phyloP scores from a whole-genome alignment of 345 rosid species.

The Erysimum cheiranthoides region DNA sequence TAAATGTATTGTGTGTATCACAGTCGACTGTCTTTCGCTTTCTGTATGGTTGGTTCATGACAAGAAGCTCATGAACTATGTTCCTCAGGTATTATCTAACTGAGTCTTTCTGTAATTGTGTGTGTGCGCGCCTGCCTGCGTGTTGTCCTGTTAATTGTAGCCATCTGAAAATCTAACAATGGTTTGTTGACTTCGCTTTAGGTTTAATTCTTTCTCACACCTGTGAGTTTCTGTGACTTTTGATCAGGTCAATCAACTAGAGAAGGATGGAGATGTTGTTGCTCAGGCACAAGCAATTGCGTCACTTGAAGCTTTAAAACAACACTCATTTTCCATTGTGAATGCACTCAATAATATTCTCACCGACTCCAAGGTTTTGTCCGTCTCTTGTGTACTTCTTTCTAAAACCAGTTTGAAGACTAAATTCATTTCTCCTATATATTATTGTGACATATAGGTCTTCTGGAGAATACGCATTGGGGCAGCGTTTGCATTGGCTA shows the following conservation, averaged over 20 bases:
- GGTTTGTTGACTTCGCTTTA: slow-evolving; percentile 23
- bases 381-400: slow-evolving; percentile 31
- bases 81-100: slow-evolving; percentile 20
- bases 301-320: slow-evolving; percentile 74
- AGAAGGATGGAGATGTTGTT: slow-evolving; percentile 97
- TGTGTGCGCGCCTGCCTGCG: background rate
- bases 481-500: slow-evolving; percentile 96
- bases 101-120: slow-evolving; percentile 7
- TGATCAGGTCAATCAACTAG: slow-evolving; percentile 84
- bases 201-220: background rate
- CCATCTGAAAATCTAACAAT: slow-evolving; percentile 23
- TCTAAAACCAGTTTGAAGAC: slow-evolving; percentile 30
- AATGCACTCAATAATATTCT: slow-evolving; percentile 83
- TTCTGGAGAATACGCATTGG: slow-evolving; percentile 97
- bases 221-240: slow-evolving; percentile 36
- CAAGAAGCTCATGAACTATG: slow-evolving; percentile 26
- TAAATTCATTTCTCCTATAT: slow-evolving; percentile 16
- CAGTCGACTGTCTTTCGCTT: slow-evolving; percentile 18
- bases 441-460: slow-evolving; percentile 59
- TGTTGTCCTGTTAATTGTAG: slow-evolving; percentile 20
- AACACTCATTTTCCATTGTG: slow-evolving; percentile 74
- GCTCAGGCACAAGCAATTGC: slow-evolving; percentile 92
- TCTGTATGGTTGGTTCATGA: slow-evolving; percentile 35
- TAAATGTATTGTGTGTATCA: slow-evolving; percentile 27
- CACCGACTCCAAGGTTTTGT: slow-evolving; percentile 74